These are phyloP conservation scores for Wickerhamiella kurtzmanii DNA, from an alignment of 805 yeast species.

Conservation along the genomic window DNA sequence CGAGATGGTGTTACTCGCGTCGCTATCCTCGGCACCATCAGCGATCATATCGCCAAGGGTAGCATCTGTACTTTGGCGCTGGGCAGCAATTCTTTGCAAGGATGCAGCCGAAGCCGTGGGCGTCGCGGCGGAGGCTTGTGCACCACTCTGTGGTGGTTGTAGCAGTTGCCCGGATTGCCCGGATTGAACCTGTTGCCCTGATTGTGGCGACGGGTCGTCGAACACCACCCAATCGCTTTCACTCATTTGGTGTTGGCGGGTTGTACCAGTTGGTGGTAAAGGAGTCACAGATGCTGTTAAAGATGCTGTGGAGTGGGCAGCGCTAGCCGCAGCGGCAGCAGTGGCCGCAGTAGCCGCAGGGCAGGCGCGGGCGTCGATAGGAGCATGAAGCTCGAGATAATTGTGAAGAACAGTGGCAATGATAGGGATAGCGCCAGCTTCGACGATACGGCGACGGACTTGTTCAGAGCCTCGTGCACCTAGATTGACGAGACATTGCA, in stretches of 20 bases:
- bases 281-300: no score
- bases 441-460: slow-evolving; percentile 72
- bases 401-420: slow-evolving; percentile 87
- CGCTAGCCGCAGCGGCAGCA: neutral
- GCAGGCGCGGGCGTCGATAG: slow-evolving; percentile 1
- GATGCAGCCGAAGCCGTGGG: neutral
- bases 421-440: slow-evolving; percentile 83
- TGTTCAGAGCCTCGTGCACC: slow-evolving; percentile 89
- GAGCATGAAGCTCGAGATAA: slow-evolving; percentile 29
- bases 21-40: neutral
- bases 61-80: neutral
- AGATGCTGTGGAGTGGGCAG: neutral
- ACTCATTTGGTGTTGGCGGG: neutral
- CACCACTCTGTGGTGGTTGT: neutral
- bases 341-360: neutral
- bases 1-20: neutral
- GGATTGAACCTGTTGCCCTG: neutral
- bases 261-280: no score
- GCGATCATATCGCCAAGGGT: neutral
- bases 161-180: neutral
- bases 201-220: neutral
- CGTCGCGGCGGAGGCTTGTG: neutral
- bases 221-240: neutral
- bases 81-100: neutral
- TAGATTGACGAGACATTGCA: slow-evolving; percentile 80